Percentiles rank a stretch among this genome's conserved stretches.
Conservation (phyloP, 108 stramenopile genomes). For the Aurantiochytrium sp. region DNA sequence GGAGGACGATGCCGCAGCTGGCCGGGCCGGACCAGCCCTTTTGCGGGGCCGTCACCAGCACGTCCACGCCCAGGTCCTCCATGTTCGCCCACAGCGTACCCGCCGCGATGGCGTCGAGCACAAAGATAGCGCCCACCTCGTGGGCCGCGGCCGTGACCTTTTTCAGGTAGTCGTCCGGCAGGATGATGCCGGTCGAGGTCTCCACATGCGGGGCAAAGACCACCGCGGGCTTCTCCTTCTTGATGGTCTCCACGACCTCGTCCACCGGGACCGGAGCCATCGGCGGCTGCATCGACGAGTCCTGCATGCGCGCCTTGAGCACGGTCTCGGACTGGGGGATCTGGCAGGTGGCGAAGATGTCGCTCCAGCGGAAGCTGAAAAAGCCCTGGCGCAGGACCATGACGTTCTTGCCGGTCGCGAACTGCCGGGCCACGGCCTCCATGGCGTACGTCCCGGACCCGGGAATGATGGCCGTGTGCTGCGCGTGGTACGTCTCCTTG, state of each 20-base stretch:
- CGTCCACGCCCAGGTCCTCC: constrained; percentile 81
- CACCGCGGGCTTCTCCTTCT: constrained; percentile 71
- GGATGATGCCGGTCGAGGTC: constrained; percentile 81
- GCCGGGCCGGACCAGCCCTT: constrained; percentile 91
- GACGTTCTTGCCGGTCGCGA: constrained; percentile 78
- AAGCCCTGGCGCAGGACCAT: constrained; percentile 87
- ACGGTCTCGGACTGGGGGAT: constrained; percentile 71
- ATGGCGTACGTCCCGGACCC: constrained; percentile 61
- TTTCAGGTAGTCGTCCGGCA: constrained; percentile 80
- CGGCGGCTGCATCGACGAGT: constrained; percentile 32
- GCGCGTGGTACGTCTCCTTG: constrained; percentile 77
- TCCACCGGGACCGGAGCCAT: constrained; percentile 73
- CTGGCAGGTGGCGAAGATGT: constrained; percentile 78
- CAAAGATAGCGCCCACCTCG: constrained; percentile 79
- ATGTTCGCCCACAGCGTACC: constrained; percentile 87
- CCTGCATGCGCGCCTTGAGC: constrained; percentile 63
- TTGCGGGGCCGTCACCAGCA: constrained; percentile 81
- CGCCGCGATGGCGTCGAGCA: constrained; percentile 82
- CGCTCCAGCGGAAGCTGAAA: constrained; percentile 86
- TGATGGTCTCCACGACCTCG: constrained; percentile 70
- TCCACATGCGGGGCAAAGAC: constrained; percentile 85
- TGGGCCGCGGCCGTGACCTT: constrained; percentile 68
- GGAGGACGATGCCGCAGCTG: constrained; percentile 73
- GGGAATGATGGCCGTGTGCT: constrained; percentile 82
- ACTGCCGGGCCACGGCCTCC: constrained; percentile 76